Conservation (phyloP, 1,284 basidiomycete genomes). For the Pseudozyma sp. region DNA sequence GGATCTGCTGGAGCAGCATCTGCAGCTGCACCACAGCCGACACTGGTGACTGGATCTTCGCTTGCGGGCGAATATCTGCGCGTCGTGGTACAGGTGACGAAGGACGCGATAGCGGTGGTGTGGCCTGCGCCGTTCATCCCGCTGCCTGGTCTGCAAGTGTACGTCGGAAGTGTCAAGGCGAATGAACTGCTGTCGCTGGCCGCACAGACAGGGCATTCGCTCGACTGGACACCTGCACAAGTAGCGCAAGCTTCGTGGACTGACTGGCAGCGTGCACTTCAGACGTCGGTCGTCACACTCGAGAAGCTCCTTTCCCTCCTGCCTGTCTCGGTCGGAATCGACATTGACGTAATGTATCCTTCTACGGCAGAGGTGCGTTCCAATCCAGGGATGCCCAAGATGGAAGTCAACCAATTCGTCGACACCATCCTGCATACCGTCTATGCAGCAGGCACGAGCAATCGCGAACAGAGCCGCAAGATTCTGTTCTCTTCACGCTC, state of each 20-base stretch:
- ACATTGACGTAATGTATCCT: conserved; percentile 64
- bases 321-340: conserved; percentile 59
- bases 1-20: conserved; percentile 20
- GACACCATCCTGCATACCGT: conserved; percentile 67
- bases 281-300: conserved; percentile 49
- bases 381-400: conserved; percentile 57
- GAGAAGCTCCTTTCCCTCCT: conserved; percentile 59
- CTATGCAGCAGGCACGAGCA: conserved; percentile 61
- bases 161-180: conserved; percentile 84
- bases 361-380: conserved; percentile 58
- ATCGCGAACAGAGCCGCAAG: conserved; percentile 59
- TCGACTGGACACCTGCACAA: conserved; percentile 30
- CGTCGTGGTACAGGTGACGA: conserved; percentile 88
- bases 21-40: conserved; percentile 38
- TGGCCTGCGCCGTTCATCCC: conserved; percentile 81
- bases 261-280: conserved; percentile 57
- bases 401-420: conserved; percentile 65
- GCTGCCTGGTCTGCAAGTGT: conserved; percentile 78
- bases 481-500: conserved; percentile 63
- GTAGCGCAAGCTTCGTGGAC: conserved; percentile 34
- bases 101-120: conserved; percentile 86
- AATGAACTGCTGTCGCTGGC: conserved; percentile 82
- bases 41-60: conserved; percentile 82
- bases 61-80: conserved; percentile 88
- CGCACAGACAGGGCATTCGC: conserved; percentile 35